Base-by-base conservation (phyloP, 768 basidiomycete genomes). In the Boletus rubroflammeus region DNA sequence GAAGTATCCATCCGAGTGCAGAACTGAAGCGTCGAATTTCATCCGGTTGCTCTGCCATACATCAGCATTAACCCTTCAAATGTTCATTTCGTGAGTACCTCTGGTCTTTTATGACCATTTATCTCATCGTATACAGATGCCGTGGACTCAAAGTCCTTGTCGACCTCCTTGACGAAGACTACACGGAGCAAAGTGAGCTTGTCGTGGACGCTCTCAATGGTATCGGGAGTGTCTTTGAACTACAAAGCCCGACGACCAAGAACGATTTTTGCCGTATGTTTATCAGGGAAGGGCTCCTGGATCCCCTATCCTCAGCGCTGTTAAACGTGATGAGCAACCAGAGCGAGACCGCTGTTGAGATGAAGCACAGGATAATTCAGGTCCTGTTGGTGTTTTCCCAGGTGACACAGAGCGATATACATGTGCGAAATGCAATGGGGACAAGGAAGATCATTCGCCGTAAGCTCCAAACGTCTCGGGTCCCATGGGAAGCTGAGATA, bases 251-350 rank as follows among this genome's bases (percentile, higher is more conserved):
- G 8, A 97, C 95, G 4, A 94, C 95, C 11, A 93, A 97, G 70
- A 98, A 97, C 66, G 97, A 98, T 72, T 98, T 98, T 67, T 98
- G 95, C 66, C 83, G 97, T 10, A 95, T 98, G 89, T 96, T 98
- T 75, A 92, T 97, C 39, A 81, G 93, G 6, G 97, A 98, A 73
- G 97, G 97, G 26, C 76, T 99, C 3, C 77, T 97, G 43, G 95
- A 97, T 60, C 96, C 97, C 0, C 75, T 99, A 1, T 92, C 94
- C 1, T 84, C 88, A 2, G 97, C 96, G 3, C 72, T 99, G 25
- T 74, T 96, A 54, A 89, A 92, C 62, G 90, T 98, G 50, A 91
- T 95, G 79, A 81, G 82, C 3, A 86, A 82, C 53, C 80, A 81
- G 10, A 87, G 82, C 48, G 78, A 81, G 23, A 73, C 80, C 3